phyloP scores from a whole-genome alignment of 495 filamentous ascomycete species.

The Podospora appendiculata region DNA sequence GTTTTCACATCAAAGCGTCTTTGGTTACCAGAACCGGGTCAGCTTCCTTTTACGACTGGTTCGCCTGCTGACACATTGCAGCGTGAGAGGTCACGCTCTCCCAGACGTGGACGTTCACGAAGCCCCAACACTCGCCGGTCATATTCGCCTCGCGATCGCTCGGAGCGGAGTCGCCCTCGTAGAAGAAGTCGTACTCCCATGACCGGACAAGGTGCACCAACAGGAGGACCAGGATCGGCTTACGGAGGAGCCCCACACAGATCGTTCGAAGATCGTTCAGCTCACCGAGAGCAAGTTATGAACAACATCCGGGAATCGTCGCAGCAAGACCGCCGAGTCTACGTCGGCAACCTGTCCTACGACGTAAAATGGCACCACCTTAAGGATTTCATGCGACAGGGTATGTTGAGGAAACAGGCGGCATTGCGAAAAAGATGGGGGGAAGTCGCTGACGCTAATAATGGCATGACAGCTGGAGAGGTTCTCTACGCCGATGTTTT shows the following conservation, averaged over 20 bases:
- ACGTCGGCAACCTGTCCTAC: constrained; percentile 97
- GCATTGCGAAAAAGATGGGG: neutral
- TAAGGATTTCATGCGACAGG: constrained; percentile 99
- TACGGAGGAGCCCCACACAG: constrained; percentile 60
- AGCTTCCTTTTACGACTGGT: too few relatives aligned
- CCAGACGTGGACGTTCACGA: constrained; percentile 66
- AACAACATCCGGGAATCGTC: constrained; percentile 84
- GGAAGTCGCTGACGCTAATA: neutral
- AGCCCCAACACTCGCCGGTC: constrained; percentile 63
- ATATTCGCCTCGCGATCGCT: constrained; percentile 88
- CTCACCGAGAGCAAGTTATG: constrained; percentile 93
- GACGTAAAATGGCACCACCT: constrained; percentile 99
- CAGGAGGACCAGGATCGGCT: constrained; percentile 51
- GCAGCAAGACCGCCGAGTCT: constrained; percentile 97
- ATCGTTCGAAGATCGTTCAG: constrained; percentile 74
- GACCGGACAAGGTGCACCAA: constrained; percentile 62
- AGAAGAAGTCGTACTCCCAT: constrained; percentile 81
- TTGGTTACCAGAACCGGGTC: too few relatives aligned
- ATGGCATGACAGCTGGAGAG: constrained; percentile 68
- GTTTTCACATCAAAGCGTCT: too few relatives aligned
- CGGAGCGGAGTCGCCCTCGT: constrained; percentile 56
- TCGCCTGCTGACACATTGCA: constrained; percentile 43
- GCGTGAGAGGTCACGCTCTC: constrained; percentile 94
- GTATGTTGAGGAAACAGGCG: constrained; percentile 47
- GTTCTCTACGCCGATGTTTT: constrained; percentile 99